A percentile compares a stretch with the other conserved stretches of the same genome.
phyloP scores from a whole-genome alignment of 805 yeast genomes.

The Jamesozyma jinghongensis region DNA sequence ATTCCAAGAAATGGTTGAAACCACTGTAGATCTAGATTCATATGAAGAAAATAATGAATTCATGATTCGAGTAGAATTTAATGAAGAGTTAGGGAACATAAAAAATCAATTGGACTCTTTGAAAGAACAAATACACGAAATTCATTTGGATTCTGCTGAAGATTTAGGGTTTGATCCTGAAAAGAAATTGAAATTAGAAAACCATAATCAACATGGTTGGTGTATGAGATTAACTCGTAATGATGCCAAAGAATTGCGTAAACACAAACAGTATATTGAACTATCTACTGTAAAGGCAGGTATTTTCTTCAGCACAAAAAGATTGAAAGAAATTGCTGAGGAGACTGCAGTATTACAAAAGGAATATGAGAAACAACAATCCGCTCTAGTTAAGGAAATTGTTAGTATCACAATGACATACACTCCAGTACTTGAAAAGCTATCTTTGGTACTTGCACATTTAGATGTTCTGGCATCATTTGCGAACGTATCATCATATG shows the following conservation, averaged over 20 bases:
- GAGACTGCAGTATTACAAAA: slow-evolving; percentile 50
- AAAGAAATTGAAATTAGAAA: slow-evolving; percentile 81
- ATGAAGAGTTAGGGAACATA: slow-evolving; percentile 58
- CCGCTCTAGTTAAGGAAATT: slow-evolving; percentile 72
- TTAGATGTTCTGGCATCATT: slow-evolving; percentile 79
- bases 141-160: slow-evolving; percentile 59
- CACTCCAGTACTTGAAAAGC: slow-evolving; percentile 61
- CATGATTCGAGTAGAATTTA: slow-evolving; percentile 82
- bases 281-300: slow-evolving; percentile 93
- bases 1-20: slow-evolving; percentile 79
- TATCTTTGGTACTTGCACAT: slow-evolving; percentile 57
- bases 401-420: slow-evolving; percentile 75
- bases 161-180: slow-evolving; percentile 76
- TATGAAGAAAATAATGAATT: slow-evolving; percentile 68
- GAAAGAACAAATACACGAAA: slow-evolving; percentile 44
- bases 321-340: slow-evolving; percentile 49
- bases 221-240: slow-evolving; percentile 86
- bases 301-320: slow-evolving; percentile 74
- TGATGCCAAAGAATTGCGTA: slow-evolving; percentile 73
- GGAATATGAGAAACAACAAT: slow-evolving; percentile 67
- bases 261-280: slow-evolving; percentile 52
- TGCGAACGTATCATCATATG: slow-evolving; percentile 74
- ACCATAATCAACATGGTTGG: slow-evolving; percentile 87
- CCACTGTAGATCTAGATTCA: slow-evolving; percentile 81
- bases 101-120: slow-evolving; percentile 48